These are phyloP conservation scores for Avena sativa DNA, from an alignment of 176 grass and related monocot genomes.

Conservation along the genomic window DNA sequence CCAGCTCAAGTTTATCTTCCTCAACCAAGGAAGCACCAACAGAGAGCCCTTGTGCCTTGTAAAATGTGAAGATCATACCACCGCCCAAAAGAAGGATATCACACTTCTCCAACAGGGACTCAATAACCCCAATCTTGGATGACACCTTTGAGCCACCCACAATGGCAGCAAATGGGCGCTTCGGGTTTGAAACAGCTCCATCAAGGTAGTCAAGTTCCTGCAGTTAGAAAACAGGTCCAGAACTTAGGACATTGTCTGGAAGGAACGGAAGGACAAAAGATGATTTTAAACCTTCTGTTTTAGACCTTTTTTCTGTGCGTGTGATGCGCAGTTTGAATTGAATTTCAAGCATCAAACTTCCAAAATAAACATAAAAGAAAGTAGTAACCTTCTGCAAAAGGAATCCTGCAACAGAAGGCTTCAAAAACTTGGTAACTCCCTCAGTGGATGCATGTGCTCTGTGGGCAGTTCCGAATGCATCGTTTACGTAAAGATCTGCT, in stretches of 20 bases:
- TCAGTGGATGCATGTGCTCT: conserved; percentile 81
- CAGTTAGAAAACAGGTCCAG: conserved; percentile 38
- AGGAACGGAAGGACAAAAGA: not conserved
- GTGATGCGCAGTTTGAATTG: not conserved
- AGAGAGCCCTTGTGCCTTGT: conserved; percentile 78
- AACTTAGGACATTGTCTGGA: not conserved
- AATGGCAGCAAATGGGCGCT: conserved; percentile 74
- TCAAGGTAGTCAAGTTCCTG: conserved; percentile 87
- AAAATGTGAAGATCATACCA: conserved; percentile 90
- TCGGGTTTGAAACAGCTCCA: conserved; percentile 74
- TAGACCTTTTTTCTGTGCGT: not conserved
- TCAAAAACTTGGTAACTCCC: conserved; percentile 77
- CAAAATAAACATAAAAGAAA: not conserved
- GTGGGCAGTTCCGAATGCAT: conserved; percentile 82
- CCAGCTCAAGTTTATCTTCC: conserved; percentile 74
- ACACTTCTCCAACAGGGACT: conserved; percentile 73
- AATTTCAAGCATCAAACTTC: conserved; percentile 28
- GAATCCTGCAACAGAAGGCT: conserved; percentile 75
- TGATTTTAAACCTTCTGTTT: not conserved
- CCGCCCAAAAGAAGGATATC: conserved; percentile 78
- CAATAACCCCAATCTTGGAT: conserved; percentile 81
- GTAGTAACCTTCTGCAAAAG: conserved; percentile 72
- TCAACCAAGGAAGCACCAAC: conserved; percentile 79
- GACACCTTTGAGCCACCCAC: conserved; percentile 83
- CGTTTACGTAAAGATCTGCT: conserved; percentile 70